These are phyloP conservation scores for Dysphania ambrosioides DNA, from an alignment of 148 eudicot genomes.

Conservation along the genomic window DNA sequence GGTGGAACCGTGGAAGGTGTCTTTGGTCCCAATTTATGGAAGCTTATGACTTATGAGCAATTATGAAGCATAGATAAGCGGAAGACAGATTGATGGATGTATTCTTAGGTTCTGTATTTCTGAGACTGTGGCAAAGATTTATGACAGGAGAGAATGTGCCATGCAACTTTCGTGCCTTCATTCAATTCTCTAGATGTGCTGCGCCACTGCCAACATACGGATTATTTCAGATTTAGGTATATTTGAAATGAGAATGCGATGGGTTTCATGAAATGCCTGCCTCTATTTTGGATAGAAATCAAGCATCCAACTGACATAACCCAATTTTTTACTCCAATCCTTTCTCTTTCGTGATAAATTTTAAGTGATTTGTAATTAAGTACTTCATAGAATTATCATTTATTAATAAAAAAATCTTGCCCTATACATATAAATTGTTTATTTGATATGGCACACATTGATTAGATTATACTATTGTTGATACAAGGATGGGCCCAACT, in stretches of 20 bases:
- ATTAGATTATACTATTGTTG: no score
- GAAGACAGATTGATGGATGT: background rate
- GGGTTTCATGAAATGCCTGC: background rate
- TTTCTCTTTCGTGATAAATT: no score
- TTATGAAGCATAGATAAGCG: background rate
- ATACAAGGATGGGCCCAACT: no score
- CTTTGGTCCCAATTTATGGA: background rate
- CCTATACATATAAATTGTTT: no score
- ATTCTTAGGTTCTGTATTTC: background rate
- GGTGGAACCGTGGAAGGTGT: background rate
- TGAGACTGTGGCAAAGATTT: constrained; percentile 5
- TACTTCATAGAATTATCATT: no score
- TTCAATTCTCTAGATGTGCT: background rate
- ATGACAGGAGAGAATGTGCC: background rate
- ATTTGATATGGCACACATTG: no score
- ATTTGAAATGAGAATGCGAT: background rate
- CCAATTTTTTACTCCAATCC: no score
- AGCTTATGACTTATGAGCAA: background rate
- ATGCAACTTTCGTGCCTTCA: constrained; percentile 14
- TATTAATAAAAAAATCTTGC: no score
- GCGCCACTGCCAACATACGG: background rate
- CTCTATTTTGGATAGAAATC: no score
- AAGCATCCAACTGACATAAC: no score
- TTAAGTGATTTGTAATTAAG: no score
- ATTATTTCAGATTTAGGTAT: background rate